Percentiles rank a stretch among this genome's conserved stretches.
These are phyloP conservation scores for Penicillium capsulatum DNA, from an alignment of 2,329 filamentous ascomycete species.

Conservation along the genomic window DNA sequence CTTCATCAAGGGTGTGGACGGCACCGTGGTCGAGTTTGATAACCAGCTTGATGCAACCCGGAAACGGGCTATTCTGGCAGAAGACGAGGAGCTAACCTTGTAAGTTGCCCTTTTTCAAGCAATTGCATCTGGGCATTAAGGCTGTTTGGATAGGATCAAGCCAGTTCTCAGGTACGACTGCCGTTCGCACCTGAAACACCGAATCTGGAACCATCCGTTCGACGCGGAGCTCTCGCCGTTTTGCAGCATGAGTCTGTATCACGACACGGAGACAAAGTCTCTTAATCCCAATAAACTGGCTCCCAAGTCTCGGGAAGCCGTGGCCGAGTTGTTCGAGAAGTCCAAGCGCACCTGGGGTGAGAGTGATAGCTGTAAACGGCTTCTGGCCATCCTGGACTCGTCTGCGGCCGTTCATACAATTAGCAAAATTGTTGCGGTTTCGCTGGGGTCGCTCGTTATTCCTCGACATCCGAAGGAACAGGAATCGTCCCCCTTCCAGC, in stretches of 20 bases:
- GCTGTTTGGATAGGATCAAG: background rate
- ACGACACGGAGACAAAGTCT: background rate
- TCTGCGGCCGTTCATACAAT: slow-evolving; percentile 9
- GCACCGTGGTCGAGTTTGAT: slow-evolving; percentile 8
- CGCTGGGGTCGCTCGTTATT: slow-evolving; percentile 16
- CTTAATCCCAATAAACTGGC: background rate
- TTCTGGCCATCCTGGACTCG: slow-evolving; percentile 13
- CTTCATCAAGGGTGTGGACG: slow-evolving; percentile 11
- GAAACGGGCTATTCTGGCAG: background rate
- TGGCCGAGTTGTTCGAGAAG: background rate
- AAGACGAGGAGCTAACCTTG: background rate
- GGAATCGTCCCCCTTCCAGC: slow-evolving; percentile 9
- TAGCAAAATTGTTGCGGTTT: slow-evolving; percentile 25
- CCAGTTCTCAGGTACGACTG: slow-evolving; percentile 7
- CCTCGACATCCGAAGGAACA: background rate
- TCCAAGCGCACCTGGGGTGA: slow-evolving; percentile 14
- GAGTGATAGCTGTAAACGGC: slow-evolving; percentile 15
- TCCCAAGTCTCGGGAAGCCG: background rate
- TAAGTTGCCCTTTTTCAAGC: background rate
- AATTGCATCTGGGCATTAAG: too few relatives aligned
- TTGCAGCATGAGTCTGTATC: slow-evolving; percentile 1
- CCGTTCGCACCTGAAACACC: slow-evolving; percentile 7
- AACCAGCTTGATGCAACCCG: slow-evolving; percentile 1
- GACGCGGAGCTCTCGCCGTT: background rate
- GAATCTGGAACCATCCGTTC: slow-evolving; percentile 4